Base-by-base conservation (phyloP, 2,329 filamentous ascomycete species). In the Diaporthe velutina region DNA sequence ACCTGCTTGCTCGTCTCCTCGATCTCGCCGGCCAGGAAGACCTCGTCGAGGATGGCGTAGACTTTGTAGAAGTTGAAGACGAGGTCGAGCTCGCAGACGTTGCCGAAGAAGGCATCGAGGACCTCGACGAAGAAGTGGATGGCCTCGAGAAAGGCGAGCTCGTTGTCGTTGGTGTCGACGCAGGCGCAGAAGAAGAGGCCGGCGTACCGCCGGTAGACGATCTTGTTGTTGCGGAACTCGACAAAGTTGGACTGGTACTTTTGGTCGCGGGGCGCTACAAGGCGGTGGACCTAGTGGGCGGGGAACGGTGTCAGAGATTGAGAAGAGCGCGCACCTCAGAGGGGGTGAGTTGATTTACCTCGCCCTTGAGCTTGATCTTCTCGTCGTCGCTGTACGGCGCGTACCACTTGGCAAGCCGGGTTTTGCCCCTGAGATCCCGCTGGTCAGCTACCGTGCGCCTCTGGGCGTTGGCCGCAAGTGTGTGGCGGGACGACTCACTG, bases 191-290 rank as follows among this genome's bases (percentile, higher is more conserved):
- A 99, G 91, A 99, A 99, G 75, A 99, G 92, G 0, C 97, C 97
- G 0, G 97, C 97, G 86, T 99, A 99, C 77, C 97, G 94, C 58
- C 97, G 93, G 88, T 99, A 99, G 71, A 99, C 95, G 80, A 99
- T 94, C 88, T 98, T 98, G 83, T 96, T 95, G 86, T 95, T 94
- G 78, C 95, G 94, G 87, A 94, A 93, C 86, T 99, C 97, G 89
- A 99, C 97, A 82, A 99, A 99, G 88, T 99, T 99, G 86, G 95
- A 98, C 84, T 99, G 97, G 88, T 99, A 98, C 84, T 99, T 99
- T 83, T 99, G 97, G 86, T 99, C 97, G 82, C 97, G 94, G 9
- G 97, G 97, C 0, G 97, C 97, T 76, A 99, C 96, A 79, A 99
- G 95, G 77, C 97, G 96, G 89, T 99, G 97, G 80, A 98, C 94